Conservation (phyloP, 345 rosid genomes). For the Bruguiera parviflora region DNA sequence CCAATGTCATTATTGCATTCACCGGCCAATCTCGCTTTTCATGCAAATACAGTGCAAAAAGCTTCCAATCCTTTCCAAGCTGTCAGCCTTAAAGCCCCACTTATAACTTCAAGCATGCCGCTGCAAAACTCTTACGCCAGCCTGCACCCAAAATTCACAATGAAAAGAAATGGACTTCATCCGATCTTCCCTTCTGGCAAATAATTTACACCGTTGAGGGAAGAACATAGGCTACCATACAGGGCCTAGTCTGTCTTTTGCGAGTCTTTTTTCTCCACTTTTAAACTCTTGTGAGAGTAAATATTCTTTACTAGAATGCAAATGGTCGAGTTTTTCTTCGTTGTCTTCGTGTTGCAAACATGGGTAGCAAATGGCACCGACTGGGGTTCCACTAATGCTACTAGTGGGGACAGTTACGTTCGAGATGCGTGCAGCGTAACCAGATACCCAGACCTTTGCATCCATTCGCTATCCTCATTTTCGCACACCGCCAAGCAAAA, state of each 20-base stretch:
- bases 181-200: background rate
- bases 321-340: background rate
- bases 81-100: background rate
- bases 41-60: constrained; percentile 9
- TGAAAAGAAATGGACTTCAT: background rate
- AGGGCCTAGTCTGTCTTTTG: background rate
- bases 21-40: constrained; percentile 39
- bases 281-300: background rate
- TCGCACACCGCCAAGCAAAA: constrained; percentile 53
- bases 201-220: background rate
- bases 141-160: background rate
- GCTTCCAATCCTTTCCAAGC: constrained; percentile 6
- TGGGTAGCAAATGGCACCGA: constrained; percentile 10
- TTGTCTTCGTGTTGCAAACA: constrained; percentile 27
- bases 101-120: constrained; percentile 8
- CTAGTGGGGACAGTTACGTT: constrained; percentile 31
- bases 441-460: constrained; percentile 54
- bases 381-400: constrained; percentile 6
- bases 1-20: constrained; percentile 33
- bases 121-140: background rate
- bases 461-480: constrained; percentile 56
- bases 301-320: constrained; percentile 4
- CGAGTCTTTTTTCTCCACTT: background rate
- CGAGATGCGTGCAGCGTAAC: constrained; percentile 79
- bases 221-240: background rate